Evolutionary conservation across 1,139 yeast species (phyloP).

Genomic region (Pichia sp.): DNA sequence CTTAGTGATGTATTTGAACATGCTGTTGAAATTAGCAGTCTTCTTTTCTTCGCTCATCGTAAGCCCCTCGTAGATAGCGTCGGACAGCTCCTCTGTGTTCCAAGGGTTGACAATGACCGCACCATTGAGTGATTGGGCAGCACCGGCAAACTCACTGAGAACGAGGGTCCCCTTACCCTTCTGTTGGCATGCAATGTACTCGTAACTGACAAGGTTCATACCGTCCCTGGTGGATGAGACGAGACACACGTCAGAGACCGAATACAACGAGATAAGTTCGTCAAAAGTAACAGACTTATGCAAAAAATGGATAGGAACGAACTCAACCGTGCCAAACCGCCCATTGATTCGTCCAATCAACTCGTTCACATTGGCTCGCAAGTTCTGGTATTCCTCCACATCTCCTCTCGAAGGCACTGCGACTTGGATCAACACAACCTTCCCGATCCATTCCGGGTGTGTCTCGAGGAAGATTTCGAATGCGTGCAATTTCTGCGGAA

Average conservation of each 20-base stretch:
- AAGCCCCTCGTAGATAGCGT: constrained; percentile 79
- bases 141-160: constrained; percentile 94
- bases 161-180: constrained; percentile 81
- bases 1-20: constrained; percentile 82
- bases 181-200: constrained; percentile 93
- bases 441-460: constrained; percentile 98
- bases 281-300: constrained; percentile 89
- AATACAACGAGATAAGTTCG: constrained; percentile 83
- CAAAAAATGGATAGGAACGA: constrained; percentile 95
- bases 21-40: constrained; percentile 69
- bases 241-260: constrained; percentile 82
- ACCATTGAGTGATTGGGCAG: constrained; percentile 96
- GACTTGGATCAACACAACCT: constrained; percentile 90
- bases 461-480: constrained; percentile 86
- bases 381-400: constrained; percentile 94
- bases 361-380: constrained; percentile 92
- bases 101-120: constrained; percentile 94
- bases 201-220: constrained; percentile 94
- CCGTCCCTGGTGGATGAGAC: constrained; percentile 97
- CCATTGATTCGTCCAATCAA: constrained; percentile 97
- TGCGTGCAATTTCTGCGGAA: constrained; percentile 94
- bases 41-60: constrained; percentile 81
- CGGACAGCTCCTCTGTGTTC: constrained; percentile 93
- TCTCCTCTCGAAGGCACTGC: constrained; percentile 98
- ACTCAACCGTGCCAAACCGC: constrained; percentile 91